Evolutionary conservation across 108 stramenopile genomes (phyloP).

Genomic region (Skeletonema potamos): DNA sequence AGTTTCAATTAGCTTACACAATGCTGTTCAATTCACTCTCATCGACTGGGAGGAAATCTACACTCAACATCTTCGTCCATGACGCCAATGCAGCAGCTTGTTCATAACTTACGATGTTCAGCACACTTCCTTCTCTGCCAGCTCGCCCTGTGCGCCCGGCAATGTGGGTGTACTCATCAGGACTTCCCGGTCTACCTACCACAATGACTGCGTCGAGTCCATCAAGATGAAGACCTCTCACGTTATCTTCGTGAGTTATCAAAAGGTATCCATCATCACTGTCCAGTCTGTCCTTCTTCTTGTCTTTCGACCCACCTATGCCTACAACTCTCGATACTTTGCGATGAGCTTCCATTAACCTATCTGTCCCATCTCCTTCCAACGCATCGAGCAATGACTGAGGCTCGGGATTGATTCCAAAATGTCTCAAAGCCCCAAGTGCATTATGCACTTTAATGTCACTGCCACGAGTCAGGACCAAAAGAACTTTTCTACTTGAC

Average conservation of each 20-base stretch:
- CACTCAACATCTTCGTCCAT: constrained; percentile 81
- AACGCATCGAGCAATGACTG: constrained; percentile 72
- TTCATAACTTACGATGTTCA: constrained; percentile 73
- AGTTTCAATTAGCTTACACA: not conserved
- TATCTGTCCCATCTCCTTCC: constrained; percentile 75
- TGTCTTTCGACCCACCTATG: constrained; percentile 56
- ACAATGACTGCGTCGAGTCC: constrained; percentile 83
- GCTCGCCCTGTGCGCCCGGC: constrained; percentile 93
- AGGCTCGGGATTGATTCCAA: constrained; percentile 75
- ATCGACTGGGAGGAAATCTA: constrained; percentile 53
- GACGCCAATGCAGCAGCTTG: constrained; percentile 60
- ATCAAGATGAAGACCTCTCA: constrained; percentile 93
- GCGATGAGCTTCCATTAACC: constrained; percentile 74
- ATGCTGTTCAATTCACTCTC: constrained; percentile 39
- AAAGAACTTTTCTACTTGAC: constrained; percentile 44
- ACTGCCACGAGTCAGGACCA: constrained; percentile 77
- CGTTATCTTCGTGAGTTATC: constrained; percentile 89
- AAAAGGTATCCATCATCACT: constrained; percentile 60
- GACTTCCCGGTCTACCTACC: constrained; percentile 79
- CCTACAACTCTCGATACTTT: constrained; percentile 78
- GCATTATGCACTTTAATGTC: constrained; percentile 75
- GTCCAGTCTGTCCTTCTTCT: constrained; percentile 1
- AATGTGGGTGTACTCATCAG: constrained; percentile 96
- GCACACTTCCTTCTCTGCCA: constrained; percentile 70
- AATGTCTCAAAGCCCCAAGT: constrained; percentile 84